Conservation (phyloP, 176 grass and related monocot species). For the Musa schizocarpa region DNA sequence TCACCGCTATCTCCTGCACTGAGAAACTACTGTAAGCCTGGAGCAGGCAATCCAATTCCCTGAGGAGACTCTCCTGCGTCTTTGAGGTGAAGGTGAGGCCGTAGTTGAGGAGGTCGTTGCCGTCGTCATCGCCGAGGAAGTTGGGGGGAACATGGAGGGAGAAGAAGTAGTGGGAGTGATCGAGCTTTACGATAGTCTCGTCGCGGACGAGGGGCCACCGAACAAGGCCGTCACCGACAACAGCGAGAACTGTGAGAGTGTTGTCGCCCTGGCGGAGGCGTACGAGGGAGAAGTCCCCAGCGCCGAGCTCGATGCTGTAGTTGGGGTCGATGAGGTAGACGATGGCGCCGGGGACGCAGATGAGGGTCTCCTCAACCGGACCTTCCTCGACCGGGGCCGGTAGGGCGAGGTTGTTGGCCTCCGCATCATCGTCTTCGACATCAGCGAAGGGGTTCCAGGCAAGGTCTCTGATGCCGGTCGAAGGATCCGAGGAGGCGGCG, state of each 20-base stretch:
- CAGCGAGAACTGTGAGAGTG: slow-evolving; percentile 66
- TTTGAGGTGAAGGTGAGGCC: slow-evolving; percentile 75
- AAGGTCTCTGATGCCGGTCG: slow-evolving; percentile 33
- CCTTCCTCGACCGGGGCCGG: slow-evolving; percentile 41
- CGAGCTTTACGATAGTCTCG: slow-evolving; percentile 80
- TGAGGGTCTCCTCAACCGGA: slow-evolving; percentile 56
- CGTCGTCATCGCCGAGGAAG: slow-evolving; percentile 18
- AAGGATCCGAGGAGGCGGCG: slow-evolving; percentile 33
- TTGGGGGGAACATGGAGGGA: slow-evolving; percentile 67
- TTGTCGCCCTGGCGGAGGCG: slow-evolving; percentile 72
- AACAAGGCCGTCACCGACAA: slow-evolving; percentile 50
- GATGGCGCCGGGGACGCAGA: slow-evolving; percentile 50
- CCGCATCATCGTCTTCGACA: slow-evolving; percentile 41
- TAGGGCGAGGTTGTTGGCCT: background rate
- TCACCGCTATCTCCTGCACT: slow-evolving; percentile 47
- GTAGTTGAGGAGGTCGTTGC: slow-evolving; percentile 53
- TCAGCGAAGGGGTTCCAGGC: slow-evolving; percentile 61
- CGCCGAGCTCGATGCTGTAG: slow-evolving; percentile 72
- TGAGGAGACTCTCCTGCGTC: slow-evolving; percentile 47
- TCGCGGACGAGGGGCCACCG: slow-evolving; percentile 86
- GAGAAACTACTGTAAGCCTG: slow-evolving; percentile 80
- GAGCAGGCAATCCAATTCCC: slow-evolving; percentile 48
- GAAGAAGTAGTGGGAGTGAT: slow-evolving; percentile 88
- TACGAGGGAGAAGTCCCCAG: slow-evolving; percentile 58
- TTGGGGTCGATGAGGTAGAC: slow-evolving; percentile 78